These are phyloP conservation scores for Blastocystis sp. DNA, from an alignment of 352 stramenopile species.

Conservation along the genomic window DNA sequence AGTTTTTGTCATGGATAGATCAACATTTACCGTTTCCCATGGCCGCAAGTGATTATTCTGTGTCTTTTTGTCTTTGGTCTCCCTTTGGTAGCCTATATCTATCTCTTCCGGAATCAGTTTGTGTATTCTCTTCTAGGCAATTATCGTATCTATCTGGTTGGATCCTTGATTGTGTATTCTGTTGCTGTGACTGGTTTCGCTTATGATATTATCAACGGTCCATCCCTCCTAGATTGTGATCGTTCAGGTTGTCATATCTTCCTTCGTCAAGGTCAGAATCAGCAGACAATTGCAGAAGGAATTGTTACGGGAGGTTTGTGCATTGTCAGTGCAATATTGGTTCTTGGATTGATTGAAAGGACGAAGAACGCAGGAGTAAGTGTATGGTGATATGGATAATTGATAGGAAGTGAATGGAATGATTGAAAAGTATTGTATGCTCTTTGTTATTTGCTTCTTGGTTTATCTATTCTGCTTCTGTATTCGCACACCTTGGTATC, in stretches of 20 bases:
- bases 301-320: conserved; percentile 39
- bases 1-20: background rate
- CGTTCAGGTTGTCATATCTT: conserved; percentile 18
- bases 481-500: conserved; percentile 54
- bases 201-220: conserved; percentile 58
- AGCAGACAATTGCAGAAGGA: conserved; percentile 48
- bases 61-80: conserved; percentile 58
- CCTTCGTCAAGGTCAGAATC: background rate
- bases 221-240: conserved; percentile 4
- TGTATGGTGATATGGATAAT: background rate
- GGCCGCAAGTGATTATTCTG: conserved; percentile 56
- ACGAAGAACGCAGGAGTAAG: background rate
- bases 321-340: background rate
- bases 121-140: conserved; percentile 35
- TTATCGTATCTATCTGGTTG: background rate
- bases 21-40: conserved; percentile 61
- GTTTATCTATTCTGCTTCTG: conserved; percentile 33
- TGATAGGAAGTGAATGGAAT: background rate
- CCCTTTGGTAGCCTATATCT: conserved; percentile 29
- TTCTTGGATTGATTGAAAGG: background rate
- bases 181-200: conserved; percentile 43
- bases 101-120: conserved; percentile 31
- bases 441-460: conserved; percentile 12
- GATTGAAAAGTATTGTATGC: background rate
- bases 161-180: conserved; percentile 45